Evolutionary conservation across 2,329 filamentous ascomycete species (phyloP), one percentile per base, ranked within the genome.

Genomic region (Colletotrichum sp.): DNA sequence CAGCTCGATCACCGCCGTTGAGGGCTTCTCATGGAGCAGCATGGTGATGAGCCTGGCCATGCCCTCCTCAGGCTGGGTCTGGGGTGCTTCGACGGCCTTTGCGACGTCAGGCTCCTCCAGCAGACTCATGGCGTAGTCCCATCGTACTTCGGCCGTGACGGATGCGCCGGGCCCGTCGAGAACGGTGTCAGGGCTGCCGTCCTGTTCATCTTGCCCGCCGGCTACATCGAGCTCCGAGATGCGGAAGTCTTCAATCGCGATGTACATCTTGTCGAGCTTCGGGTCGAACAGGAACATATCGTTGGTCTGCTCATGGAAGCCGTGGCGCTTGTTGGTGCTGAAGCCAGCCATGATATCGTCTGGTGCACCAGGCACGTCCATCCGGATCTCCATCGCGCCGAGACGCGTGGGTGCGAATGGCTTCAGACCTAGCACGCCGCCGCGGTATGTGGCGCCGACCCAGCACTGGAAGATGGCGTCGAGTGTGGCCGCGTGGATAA

Each of bases 381-480:
- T 67, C 7, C 64, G 12, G 12, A 67, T 55, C 4, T 67, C 39
- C 64, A 67, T 68, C n/a, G 66, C 28, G 28, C 66, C 66, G 19
- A 68, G 66, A 4, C 48, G 66, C 15, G 66, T 68, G 3, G 44
- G 64, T 11, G 64, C 64, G 64, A 67, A 67, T 0, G 64, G 39
- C 64, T 55, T 67, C 36, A 67, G 64, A 0, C 27, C 27, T 9
- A 55, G 28, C 64, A 19, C 16, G 4, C 64, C 39, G 27, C 28
- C 22, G 3, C 52, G 66, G 52, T 68, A 59, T 22, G 66, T 67
- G 16, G 39, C 64, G 3, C 64, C 64, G 1, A 67, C 64, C 64
- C 64, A 67, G 77, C 79, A 12, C 63, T 72, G 64, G 39, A 67
- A 67, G 39, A 67, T 67, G 64, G 44, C 52, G 34, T 72, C 70